Evolutionary conservation across 805 yeast species (phyloP), one percentile per base, ranked within the genome.

Genomic region (Ogataea thermomethanolica): DNA sequence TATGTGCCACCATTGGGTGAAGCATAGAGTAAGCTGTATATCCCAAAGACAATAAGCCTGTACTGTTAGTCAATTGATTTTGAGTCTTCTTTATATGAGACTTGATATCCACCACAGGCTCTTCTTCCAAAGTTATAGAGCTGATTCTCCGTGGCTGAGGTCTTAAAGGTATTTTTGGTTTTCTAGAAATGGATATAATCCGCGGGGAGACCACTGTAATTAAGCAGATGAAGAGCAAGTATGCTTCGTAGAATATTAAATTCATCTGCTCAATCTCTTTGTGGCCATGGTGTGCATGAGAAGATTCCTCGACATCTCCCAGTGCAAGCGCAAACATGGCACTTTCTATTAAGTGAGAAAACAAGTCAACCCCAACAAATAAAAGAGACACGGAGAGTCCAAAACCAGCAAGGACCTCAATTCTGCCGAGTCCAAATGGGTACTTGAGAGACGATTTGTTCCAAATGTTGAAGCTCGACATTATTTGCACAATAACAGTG

Each of bases 391-490:
- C 81, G 11, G 93, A 79, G 30, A 89, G 67, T 0, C 95, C 95
- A 66, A 90, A 90, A 2, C 95, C 95, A 32, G 84, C 79, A 12
- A 91, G 65, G 0, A 91, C 95, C 56, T 91, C 96, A 11, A 86
- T 71, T 43, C 99, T 71, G n/a, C 95, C 95, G 20, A 91, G 67
- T 0, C 98, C 99, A 68, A 91, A 91, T 0, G 99, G 99, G 49
- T 79, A 84, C 10, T 81, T 79, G 24, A 93, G 69, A 1, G 95
- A 84, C 6, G 90, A 76, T 41, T 76, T 78, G 48, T 76, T 79
- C 96, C 98, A 93, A 5, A 84, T 95, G 48, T 87, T 95, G 62
- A 91, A 91, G 56, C 90, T 93, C n/a, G 87, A 74, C 76, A 91
- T 74, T 9, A 88, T 73, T 44, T 83, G 88, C 6, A 88, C 96